A percentile compares a stretch with the other conserved stretches of the same genome.
Evolutionary conservation across 345 rosid genomes (phyloP).

Genomic region (Hibiscus syriacus): DNA sequence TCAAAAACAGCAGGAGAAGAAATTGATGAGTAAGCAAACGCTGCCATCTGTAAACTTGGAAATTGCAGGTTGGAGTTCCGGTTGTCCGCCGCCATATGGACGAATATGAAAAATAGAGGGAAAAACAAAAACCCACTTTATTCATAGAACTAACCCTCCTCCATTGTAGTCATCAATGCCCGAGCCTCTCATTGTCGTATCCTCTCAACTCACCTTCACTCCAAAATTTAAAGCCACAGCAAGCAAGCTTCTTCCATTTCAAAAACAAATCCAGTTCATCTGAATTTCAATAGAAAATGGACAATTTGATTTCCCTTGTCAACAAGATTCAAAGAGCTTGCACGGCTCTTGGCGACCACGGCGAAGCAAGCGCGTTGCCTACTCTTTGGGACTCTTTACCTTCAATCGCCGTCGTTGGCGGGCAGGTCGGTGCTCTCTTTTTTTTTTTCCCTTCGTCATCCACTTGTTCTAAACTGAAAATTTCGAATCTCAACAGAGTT

Average conservation of each 20-base stretch:
- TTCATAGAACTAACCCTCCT: too few species aligned
- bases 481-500: neutral
- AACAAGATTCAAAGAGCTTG: slow-evolving; percentile 99
- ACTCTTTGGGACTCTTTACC: slow-evolving; percentile 99
- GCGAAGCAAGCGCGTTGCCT: slow-evolving; percentile 80
- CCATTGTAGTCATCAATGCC: neutral
- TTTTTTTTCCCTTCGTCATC: neutral
- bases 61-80: neutral
- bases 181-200: neutral
- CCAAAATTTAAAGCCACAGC: slow-evolving; percentile 2
- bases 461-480: neutral
- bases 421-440: slow-evolving; percentile 51
- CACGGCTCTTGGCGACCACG: slow-evolving; percentile 99
- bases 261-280: slow-evolving; percentile 19
- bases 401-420: slow-evolving; percentile 97
- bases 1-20: too few species aligned
- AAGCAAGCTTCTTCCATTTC: neutral
- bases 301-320: slow-evolving; percentile 81
- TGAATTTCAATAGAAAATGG: slow-evolving; percentile 40
- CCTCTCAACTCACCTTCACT: too few species aligned
- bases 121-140: too few species aligned
- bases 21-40: neutral
- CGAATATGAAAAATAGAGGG: neutral
- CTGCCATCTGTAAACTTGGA: neutral
- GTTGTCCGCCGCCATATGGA: neutral